Evolutionary conservation across 257 asterid genomes (phyloP).

Genomic region (Gentiana dahurica): DNA sequence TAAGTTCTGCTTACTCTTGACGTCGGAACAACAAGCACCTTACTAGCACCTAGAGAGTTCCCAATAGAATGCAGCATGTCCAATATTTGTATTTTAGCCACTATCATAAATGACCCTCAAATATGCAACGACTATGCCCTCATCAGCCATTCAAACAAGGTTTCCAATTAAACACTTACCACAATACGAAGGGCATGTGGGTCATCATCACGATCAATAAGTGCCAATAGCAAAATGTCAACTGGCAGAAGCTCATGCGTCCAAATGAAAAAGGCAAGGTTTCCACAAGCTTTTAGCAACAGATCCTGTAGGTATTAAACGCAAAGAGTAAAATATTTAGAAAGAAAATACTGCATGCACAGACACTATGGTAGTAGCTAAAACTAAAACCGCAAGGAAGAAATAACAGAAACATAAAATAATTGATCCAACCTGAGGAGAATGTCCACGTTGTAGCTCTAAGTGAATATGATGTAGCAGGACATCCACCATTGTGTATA

Average conservation of each 20-base stretch:
- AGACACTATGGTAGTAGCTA: not conserved
- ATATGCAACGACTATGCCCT: too few relatives aligned
- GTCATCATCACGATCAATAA: slow-evolving; percentile 94
- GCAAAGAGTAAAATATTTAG: not conserved
- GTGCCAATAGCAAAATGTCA: slow-evolving; percentile 85
- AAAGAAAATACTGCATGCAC: not conserved
- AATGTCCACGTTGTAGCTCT: slow-evolving; percentile 87
- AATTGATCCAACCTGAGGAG: slow-evolving; percentile 59
- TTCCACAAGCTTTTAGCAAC: slow-evolving; percentile 71
- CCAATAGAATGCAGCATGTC: too few relatives aligned
- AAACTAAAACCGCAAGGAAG: too few relatives aligned
- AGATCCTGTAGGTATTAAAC: slow-evolving; percentile 58
- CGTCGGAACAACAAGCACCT: too few relatives aligned
- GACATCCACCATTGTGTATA: slow-evolving; percentile 93
- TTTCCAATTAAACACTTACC: slow-evolving; percentile 32
- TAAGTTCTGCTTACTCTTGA: too few relatives aligned
- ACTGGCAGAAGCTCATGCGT: slow-evolving; percentile 86
- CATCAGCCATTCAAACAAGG: too few relatives aligned
- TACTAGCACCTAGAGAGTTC: too few relatives aligned
- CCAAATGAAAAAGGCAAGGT: slow-evolving; percentile 85
- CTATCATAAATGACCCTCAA: too few relatives aligned
- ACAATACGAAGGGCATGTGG: slow-evolving; percentile 85
- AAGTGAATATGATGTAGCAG: slow-evolving; percentile 73
- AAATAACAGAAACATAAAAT: not conserved
- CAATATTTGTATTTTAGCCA: too few relatives aligned